Base-by-base conservation (phyloP, 2,329 filamentous ascomycete species). In the Cryoendolithus antarcticus region DNA sequence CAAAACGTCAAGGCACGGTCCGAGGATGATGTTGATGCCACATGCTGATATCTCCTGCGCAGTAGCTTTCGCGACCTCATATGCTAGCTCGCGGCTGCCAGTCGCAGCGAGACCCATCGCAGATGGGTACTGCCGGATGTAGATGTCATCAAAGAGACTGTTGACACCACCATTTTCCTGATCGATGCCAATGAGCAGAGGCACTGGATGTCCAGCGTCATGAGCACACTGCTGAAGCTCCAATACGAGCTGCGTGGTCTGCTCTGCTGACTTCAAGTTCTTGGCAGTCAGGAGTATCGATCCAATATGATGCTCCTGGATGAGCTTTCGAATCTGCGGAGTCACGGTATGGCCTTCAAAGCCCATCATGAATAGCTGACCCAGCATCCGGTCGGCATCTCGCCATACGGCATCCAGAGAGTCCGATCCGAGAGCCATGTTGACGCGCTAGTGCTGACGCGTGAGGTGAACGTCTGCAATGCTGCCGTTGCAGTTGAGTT, bases 131-230 rank as follows among this genome's bases (percentile, higher is more conserved):
- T 96, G 91, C 48, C 86, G 86, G 50, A 96, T 89, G 58, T 88
- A 91, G 54, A 91, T 85, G 51, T 94, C 86, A 59, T 96, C 89
- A 55, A 93, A 95, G 2, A 96, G 72, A 62, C 86, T 94, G 65
- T 95, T 96, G 59, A 95, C 89, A 3, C 89, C 88, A 47, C 91
- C 91, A 75, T 98, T 96, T 61, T 98, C 91, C 59, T 98, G 91
- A 57, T 96, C 91, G 30, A 96, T 68, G 30, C 83, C 88, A 51
- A 98, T 95, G 39, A 93, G 70, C 11, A 98, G 66, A 2, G 91
- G 91, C 2, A 89, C 80, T 3, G 83, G 81, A 60, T 96, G 89
- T 12, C 89, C 89, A 43, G 89, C 82, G 62, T 93, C 75, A 56
- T 85, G 83, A 30, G 91, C 91, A 56, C 93, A 89, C 36, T 80